Base-by-base conservation (phyloP, 2,329 filamentous ascomycete species). In the Cladophialophora bantiana region DNA sequence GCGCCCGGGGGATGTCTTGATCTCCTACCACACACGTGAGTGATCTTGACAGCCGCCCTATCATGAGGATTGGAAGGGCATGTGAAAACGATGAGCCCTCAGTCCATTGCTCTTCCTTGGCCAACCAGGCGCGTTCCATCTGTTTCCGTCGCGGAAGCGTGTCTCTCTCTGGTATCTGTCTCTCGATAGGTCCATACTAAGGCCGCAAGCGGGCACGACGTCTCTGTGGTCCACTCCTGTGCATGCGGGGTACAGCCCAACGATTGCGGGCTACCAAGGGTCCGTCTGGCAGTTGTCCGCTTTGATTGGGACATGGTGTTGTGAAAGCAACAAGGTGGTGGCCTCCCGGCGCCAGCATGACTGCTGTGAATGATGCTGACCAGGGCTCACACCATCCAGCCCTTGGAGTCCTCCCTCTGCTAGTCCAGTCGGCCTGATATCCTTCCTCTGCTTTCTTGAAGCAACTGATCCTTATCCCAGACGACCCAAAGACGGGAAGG, bases 221-320 rank as follows among this genome's bases (percentile, higher is more conserved):
- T 50, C 18, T 13, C 3, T 20, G 45, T 26, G 3, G 10, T 50
- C 45, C 45, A 50, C 45, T 50, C 20, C 9, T 9, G 18, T 50
- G 45, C 45, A 34, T 18, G 57, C 57, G 57, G 57, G 57, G 57
- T 50, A 59, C 40, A 59, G 31, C 31, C 45, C 57, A 34, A 34
- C n/a, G n/a, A 36, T 56, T 15, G 13, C 32, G 34, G 2, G 26
- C 26, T 20, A 50, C 18, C 45, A 26, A 50, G 45, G 45, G 6
- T 18, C 45, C 45, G 18, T 18, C 20, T 26, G 26, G 2, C n/a
- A 50, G 26, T 50, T 18, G 18, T 10, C 7, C 26, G 45, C 18
- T 12, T 50, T n/a, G 2, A 50, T 50, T 50, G 45, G 45, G 45
- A 50, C 18, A 50, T 4, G 26, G 20, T 6, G 20, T 18, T n/a